A percentile compares a stretch with the other conserved stretches of the same genome.
phyloP scores from a whole-genome alignment of 345 rosid species.

The Lepidium sativum region DNA sequence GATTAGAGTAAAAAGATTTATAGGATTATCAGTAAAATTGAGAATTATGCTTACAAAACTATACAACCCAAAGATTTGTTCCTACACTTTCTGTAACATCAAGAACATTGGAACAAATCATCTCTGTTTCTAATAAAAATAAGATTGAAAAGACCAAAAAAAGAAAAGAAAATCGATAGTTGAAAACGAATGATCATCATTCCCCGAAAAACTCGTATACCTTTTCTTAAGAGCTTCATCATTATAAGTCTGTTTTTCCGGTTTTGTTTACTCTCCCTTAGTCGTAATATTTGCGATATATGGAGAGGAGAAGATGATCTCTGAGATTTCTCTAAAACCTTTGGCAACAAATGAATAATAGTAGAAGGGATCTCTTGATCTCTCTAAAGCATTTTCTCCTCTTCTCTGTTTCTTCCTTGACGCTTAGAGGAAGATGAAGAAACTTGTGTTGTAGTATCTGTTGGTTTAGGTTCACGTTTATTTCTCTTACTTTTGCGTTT shows the following conservation, averaged over 20 bases:
- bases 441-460: conserved; percentile 24
- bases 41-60: conserved; percentile 21
- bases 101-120: conserved; percentile 15
- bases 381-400: neutral
- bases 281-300: conserved; percentile 17
- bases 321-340: conserved; percentile 12
- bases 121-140: conserved; percentile 8
- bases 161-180: neutral
- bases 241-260: neutral
- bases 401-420: conserved; percentile 36
- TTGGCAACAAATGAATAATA: conserved; percentile 25
- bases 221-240: conserved; percentile 5
- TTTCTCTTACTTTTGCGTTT: conserved; percentile 65
- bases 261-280: neutral
- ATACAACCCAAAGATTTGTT: conserved; percentile 23
- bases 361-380: neutral
- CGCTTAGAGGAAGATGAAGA: conserved; percentile 37
- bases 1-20: neutral
- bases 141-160: conserved; percentile 4
- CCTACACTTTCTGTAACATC: conserved; percentile 20
- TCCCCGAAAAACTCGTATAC: conserved; percentile 19
- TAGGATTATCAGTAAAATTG: neutral
- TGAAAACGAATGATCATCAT: conserved; percentile 17
- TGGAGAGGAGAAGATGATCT: conserved; percentile 27
- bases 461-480: conserved; percentile 50